These are phyloP conservation scores for Diutina siamensis DNA, from an alignment of 1,139 yeast species.

Conservation along the genomic window DNA sequence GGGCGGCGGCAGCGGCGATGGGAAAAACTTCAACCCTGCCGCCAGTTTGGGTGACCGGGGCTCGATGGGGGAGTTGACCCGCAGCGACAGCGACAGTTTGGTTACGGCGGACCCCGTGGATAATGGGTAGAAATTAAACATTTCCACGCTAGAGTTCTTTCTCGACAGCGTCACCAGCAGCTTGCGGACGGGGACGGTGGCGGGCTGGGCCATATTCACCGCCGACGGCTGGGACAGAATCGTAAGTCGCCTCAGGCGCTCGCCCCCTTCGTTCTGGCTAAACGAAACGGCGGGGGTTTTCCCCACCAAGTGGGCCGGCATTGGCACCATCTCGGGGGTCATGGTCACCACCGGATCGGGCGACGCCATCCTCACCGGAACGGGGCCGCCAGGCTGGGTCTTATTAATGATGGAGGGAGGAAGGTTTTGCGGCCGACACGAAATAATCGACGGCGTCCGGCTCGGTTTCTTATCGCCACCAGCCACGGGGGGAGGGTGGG, in stretches of 20 bases:
- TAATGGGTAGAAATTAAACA: constrained; percentile 8
- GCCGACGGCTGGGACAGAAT: constrained; percentile 33
- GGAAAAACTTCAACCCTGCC: not conserved
- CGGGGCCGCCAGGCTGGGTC: not conserved
- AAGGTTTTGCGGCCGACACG: constrained; percentile 2
- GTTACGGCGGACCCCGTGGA: constrained; percentile 3
- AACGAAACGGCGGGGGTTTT: constrained; percentile 25
- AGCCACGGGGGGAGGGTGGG: too few relatives aligned
- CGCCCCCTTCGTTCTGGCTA: constrained; percentile 26
- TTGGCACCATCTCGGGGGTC: constrained; percentile 3
- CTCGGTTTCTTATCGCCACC: not conserved
- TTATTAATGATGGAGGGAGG: constrained; percentile 4
- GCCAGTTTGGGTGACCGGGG: constrained; percentile 2
- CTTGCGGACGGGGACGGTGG: not conserved
- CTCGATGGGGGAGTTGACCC: not conserved
- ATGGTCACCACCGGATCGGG: not conserved
- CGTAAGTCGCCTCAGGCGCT: constrained; percentile 31
- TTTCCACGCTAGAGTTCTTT: constrained; percentile 11
- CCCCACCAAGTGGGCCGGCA: not conserved
- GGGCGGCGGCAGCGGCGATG: constrained; percentile 7
- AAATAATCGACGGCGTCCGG: not conserved
- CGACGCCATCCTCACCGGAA: not conserved
- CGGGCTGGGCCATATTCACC: constrained; percentile 11
- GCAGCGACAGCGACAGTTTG: constrained; percentile 8
- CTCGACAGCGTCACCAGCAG: constrained; percentile 7